These are phyloP conservation scores for Liquidambar formosana DNA, from an alignment of 164 flowering plant species.

Conservation along the genomic window DNA sequence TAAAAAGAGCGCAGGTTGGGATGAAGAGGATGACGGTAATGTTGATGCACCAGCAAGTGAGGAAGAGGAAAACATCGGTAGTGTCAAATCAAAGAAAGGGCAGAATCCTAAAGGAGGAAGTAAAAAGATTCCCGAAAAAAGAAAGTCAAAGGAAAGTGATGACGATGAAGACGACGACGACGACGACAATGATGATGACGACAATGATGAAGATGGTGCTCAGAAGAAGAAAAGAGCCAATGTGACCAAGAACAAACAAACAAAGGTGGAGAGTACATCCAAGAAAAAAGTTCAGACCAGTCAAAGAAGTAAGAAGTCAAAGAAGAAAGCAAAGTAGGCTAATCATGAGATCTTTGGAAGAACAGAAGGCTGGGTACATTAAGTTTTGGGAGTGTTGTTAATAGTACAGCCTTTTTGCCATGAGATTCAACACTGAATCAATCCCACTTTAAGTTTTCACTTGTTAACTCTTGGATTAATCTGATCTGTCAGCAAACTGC, in stretches of 20 bases:
- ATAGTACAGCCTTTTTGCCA: not conserved
- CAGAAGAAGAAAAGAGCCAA: slow-evolving; percentile 23
- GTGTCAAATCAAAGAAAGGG: slow-evolving; percentile 28
- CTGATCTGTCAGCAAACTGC: not conserved
- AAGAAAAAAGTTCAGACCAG: slow-evolving; percentile 22
- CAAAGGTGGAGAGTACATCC: slow-evolving; percentile 24
- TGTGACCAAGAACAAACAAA: slow-evolving; percentile 19
- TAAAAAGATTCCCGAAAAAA: slow-evolving; percentile 32
- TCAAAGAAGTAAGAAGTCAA: slow-evolving; percentile 20
- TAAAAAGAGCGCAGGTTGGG: slow-evolving; percentile 22
- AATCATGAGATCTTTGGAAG: too few relatives aligned
- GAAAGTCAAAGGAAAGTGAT: slow-evolving; percentile 36
- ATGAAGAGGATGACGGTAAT: slow-evolving; percentile 20
- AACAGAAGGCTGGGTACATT: not conserved
- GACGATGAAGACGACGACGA: slow-evolving; percentile 17
- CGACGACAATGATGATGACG: slow-evolving; percentile 12
- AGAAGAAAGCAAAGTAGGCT: slow-evolving; percentile 32
- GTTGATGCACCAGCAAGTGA: slow-evolving; percentile 32
- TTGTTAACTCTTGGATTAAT: not conserved
- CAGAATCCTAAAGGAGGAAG: slow-evolving; percentile 26
- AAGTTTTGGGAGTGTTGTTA: slow-evolving; percentile 11
- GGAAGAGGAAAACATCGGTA: slow-evolving; percentile 24
- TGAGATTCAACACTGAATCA: not conserved
- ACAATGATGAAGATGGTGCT: slow-evolving; percentile 10
- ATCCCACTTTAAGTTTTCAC: not conserved